These are phyloP conservation scores for Kodamaea alishanica DNA, from an alignment of 1,139 yeast species.

Conservation along the genomic window DNA sequence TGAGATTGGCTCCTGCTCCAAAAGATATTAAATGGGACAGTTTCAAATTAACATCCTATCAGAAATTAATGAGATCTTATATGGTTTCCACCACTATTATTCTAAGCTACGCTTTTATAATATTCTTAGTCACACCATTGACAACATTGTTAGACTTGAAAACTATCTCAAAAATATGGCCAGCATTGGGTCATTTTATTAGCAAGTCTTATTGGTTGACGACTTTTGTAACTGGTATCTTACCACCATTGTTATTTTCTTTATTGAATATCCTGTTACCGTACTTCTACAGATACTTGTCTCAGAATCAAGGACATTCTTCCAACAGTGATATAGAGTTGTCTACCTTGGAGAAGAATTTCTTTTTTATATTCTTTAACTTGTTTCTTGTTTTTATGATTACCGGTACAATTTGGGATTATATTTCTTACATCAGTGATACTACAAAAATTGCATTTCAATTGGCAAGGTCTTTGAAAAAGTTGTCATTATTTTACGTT, in stretches of 20 bases:
- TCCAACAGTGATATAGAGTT: slow-evolving; percentile 81
- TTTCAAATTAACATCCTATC: slow-evolving; percentile 56
- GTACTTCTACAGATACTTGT: slow-evolving; percentile 66
- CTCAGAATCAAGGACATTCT: slow-evolving; percentile 68
- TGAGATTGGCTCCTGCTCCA: slow-evolving; percentile 76
- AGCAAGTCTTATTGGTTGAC: slow-evolving; percentile 64
- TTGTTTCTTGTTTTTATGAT: slow-evolving; percentile 79
- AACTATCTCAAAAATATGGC: slow-evolving; percentile 71
- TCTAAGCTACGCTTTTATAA: slow-evolving; percentile 57
- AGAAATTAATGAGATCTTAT: slow-evolving; percentile 54
- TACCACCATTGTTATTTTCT: slow-evolving; percentile 49
- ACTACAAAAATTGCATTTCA: slow-evolving; percentile 75
- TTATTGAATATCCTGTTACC: slow-evolving; percentile 71
- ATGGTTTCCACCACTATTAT: slow-evolving; percentile 60
- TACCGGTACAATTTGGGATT: slow-evolving; percentile 69
- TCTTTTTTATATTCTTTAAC: slow-evolving; percentile 79
- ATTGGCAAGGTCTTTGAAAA: slow-evolving; percentile 66
- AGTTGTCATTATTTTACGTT: slow-evolving; percentile 73
- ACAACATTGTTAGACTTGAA: slow-evolving; percentile 71
- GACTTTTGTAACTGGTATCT: slow-evolving; percentile 65
- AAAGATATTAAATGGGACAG: slow-evolving; percentile 76
- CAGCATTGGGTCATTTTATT: slow-evolving; percentile 59
- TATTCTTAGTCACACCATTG: slow-evolving; percentile 69
- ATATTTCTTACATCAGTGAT: slow-evolving; percentile 66
- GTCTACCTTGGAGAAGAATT: slow-evolving; percentile 74